Evolutionary conservation across 495 filamentous ascomycete species (phyloP).

Genomic region (Xylaria curta): DNA sequence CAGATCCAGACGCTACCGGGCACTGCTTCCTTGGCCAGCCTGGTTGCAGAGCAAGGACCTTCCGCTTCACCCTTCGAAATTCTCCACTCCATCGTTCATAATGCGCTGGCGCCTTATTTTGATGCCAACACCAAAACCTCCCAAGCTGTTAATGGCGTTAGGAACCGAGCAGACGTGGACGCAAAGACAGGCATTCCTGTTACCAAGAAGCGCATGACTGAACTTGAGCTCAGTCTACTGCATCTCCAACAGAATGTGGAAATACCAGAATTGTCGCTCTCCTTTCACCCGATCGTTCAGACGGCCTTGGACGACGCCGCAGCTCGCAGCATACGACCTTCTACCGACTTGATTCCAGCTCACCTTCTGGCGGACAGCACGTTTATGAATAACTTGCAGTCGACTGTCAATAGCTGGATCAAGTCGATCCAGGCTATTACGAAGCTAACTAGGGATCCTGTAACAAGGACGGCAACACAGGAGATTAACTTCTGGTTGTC

Average conservation of each 20-base stretch:
- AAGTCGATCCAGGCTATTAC: conserved; percentile 98
- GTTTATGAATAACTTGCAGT: conserved; percentile 92
- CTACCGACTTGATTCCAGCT: conserved; percentile 76
- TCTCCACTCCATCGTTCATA: conserved; percentile 84
- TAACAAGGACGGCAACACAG: conserved; percentile 87
- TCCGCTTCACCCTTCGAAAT: conserved; percentile 87
- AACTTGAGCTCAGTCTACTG: conserved; percentile 85
- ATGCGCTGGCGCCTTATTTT: conserved; percentile 90
- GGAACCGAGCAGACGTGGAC: conserved; percentile 79
- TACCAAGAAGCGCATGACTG: conserved; percentile 92
- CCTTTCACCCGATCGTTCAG: conserved; percentile 86
- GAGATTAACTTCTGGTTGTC: conserved; percentile 99
- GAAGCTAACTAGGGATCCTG: conserved; percentile 86
- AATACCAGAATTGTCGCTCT: conserved; percentile 86
- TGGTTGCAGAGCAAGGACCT: conserved; percentile 68
- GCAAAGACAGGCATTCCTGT: conserved; percentile 94
- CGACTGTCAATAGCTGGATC: conserved; percentile 94
- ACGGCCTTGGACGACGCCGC: conserved; percentile 77
- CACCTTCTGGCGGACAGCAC: conserved; percentile 78
- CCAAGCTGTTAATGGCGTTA: conserved; percentile 66
- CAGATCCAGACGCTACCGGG: conserved; percentile 92
- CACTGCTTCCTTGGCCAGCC: conserved; percentile 66
- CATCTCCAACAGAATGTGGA: conserved; percentile 98
- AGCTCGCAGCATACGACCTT: conserved; percentile 66
- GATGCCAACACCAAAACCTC: conserved; percentile 91